Conservation (phyloP, 2,329 filamentous ascomycete genomes). For the Drechslerella dactyloides region DNA sequence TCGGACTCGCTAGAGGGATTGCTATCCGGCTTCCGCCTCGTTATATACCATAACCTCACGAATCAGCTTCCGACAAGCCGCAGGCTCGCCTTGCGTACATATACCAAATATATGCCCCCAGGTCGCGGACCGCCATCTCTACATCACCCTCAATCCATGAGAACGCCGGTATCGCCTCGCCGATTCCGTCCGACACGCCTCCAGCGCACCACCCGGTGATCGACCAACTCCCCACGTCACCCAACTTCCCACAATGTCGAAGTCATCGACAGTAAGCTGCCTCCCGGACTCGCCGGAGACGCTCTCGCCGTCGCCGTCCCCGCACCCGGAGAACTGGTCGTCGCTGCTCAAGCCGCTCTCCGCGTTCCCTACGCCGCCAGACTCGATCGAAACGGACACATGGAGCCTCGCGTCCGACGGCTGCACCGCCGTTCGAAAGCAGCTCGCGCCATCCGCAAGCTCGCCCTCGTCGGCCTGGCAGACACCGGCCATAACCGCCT, state of each 20-base stretch:
- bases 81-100: constrained; percentile 20
- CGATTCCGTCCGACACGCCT: constrained; percentile 13
- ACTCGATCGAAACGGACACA: constrained; percentile 39
- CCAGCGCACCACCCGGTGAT: constrained; percentile 42
- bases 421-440: constrained; percentile 6
- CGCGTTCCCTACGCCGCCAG: constrained; percentile 43
- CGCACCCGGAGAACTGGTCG: constrained; percentile 37
- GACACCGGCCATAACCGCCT: constrained; percentile 34
- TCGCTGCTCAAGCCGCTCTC: constrained; percentile 45
- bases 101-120: constrained; percentile 39
- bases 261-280: constrained; percentile 31
- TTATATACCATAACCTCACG: constrained; percentile 15
- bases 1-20: constrained; percentile 20
- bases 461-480: constrained; percentile 32
- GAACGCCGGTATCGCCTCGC: constrained; percentile 26
- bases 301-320: constrained; percentile 41
- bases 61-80: constrained; percentile 3
- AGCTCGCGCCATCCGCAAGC: not conserved
- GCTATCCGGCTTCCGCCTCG: constrained; percentile 5
- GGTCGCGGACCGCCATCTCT: constrained; percentile 16
- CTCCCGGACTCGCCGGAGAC: constrained; percentile 46
- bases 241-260: constrained; percentile 31
- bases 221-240: constrained; percentile 1
- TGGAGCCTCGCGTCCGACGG: constrained; percentile 21
- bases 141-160: constrained; percentile 38